phyloP scores from a whole-genome alignment of 2,329 filamentous ascomycete species.

The Fusarium sp. region DNA sequence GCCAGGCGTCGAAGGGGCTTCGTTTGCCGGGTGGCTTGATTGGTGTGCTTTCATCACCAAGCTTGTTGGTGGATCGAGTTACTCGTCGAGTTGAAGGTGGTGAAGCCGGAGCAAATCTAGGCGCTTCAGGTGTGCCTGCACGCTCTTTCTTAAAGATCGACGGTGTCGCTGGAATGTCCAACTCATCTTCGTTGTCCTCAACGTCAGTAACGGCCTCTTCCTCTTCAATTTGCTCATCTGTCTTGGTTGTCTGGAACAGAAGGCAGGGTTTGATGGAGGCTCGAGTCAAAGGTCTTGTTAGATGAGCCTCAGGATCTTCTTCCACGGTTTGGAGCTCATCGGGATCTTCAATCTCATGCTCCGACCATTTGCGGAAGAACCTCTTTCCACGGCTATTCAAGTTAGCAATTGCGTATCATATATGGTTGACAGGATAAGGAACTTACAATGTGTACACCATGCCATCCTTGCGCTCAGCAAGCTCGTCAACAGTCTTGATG shows the following conservation, averaged over 20 bases:
- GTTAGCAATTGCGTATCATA: conserved; percentile 18
- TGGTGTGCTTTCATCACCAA: conserved; percentile 58
- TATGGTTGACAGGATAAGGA: conserved; percentile 7
- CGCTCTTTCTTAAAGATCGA: conserved; percentile 50
- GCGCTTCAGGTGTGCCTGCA: conserved; percentile 65
- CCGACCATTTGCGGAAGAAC: conserved; percentile 77
- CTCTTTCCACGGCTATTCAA: conserved; percentile 79
- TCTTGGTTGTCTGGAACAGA: conserved; percentile 72
- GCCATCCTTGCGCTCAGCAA: conserved; percentile 75
- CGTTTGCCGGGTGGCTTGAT: conserved; percentile 57
- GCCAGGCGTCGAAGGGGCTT: conserved; percentile 77
- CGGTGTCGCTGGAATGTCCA: conserved; percentile 55
- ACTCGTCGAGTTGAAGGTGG: conserved; percentile 73
- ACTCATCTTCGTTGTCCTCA: conserved; percentile 59
- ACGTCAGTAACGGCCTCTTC: conserved; percentile 72
- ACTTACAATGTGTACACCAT: conserved; percentile 84
- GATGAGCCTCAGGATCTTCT: conserved; percentile 54
- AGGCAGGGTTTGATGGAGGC: conserved; percentile 79
- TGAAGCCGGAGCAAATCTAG: conserved; percentile 69
- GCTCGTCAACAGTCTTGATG: conserved; percentile 71
- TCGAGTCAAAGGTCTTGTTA: conserved; percentile 68
- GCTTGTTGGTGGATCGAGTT: conserved; percentile 69
- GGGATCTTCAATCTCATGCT: conserved; percentile 53
- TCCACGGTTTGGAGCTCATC: conserved; percentile 54
- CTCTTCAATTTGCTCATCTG: conserved; percentile 62